Evolutionary conservation across 139 green algal genomes (phyloP).

Genomic region (Spirogloea muscicola): DNA sequence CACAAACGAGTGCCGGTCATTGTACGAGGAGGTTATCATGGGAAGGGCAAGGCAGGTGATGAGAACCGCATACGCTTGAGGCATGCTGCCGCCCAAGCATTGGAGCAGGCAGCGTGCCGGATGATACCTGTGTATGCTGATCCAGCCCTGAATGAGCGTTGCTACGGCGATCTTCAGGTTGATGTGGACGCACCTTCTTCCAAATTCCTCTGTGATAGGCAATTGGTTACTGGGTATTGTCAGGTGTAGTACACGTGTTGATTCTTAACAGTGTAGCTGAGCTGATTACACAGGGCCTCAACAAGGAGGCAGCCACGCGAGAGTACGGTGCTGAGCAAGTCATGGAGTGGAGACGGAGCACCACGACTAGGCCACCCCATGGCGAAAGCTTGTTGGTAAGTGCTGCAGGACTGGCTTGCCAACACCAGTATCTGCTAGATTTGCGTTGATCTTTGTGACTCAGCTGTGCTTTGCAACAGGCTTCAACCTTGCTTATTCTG

Average conservation of each 20-base stretch:
- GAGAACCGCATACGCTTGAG: constrained; percentile 30
- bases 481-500: no score
- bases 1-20: constrained; percentile 38
- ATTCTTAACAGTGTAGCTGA: not conserved
- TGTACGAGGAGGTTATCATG: constrained; percentile 41
- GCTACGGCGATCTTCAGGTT: constrained; percentile 45
- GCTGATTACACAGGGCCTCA: constrained; percentile 27
- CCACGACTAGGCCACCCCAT: constrained; percentile 26
- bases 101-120: constrained; percentile 23
- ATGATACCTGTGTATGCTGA: constrained; percentile 49
- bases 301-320: constrained; percentile 44
- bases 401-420: not conserved
- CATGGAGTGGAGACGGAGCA: constrained; percentile 30
- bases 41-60: constrained; percentile 31
- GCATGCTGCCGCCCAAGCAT: constrained; percentile 23
- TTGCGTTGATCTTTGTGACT: no score
- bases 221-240: not conserved
- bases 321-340: constrained; percentile 49
- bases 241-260: not conserved
- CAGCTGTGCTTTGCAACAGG: no score
- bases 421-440: no score
- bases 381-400: constrained; percentile 48
- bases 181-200: not conserved
- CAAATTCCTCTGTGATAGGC: not conserved
- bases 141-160: constrained; percentile 44